Conservation (phyloP, 495 filamentous ascomycete species). For the Aspergillus heteromorphus region DNA sequence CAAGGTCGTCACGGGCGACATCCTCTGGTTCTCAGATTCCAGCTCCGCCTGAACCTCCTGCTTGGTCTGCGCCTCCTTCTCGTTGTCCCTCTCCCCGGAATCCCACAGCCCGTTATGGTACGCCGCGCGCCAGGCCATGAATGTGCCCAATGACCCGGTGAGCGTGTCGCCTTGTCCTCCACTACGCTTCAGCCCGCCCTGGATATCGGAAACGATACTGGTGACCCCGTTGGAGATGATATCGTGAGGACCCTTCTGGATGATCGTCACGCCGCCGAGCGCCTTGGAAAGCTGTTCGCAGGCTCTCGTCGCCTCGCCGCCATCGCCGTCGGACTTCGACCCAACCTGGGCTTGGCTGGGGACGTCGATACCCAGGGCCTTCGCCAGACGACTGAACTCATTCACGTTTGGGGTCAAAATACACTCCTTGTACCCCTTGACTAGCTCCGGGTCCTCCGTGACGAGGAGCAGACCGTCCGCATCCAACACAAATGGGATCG, state of each 20-base stretch:
- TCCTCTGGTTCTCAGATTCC: constrained; percentile 38
- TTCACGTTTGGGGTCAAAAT: constrained; percentile 93
- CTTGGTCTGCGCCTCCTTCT: constrained; percentile 31
- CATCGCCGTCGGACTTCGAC: constrained; percentile 29
- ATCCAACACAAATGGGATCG: constrained; percentile 83
- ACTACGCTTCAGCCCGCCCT: constrained; percentile 81
- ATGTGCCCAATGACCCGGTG: constrained; percentile 81
- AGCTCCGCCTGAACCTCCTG: constrained; percentile 39
- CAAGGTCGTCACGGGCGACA: constrained; percentile 59
- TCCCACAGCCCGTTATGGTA: constrained; percentile 86
- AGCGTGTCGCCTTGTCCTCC: constrained; percentile 96
- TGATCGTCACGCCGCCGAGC: constrained; percentile 81
- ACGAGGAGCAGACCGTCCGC: constrained; percentile 83
- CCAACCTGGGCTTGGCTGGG: constrained; percentile 38
- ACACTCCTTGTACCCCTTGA: constrained; percentile 75
- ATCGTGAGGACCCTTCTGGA: constrained; percentile 86
- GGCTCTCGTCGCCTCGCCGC: constrained; percentile 42
- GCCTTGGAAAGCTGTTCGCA: constrained; percentile 70
- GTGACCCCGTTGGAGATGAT: constrained; percentile 76
- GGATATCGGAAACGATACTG: constrained; percentile 65
- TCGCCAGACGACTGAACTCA: constrained; percentile 80
- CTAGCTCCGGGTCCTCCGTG: constrained; percentile 65
- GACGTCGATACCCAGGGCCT: constrained; percentile 57
- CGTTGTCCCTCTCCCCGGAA: constrained; percentile 40
- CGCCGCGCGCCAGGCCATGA: constrained; percentile 80